A percentile compares a stretch with the other conserved stretches of the same genome.
phyloP scores from a whole-genome alignment of 805 yeast species.

The Saccharomycopsis babjevae region DNA sequence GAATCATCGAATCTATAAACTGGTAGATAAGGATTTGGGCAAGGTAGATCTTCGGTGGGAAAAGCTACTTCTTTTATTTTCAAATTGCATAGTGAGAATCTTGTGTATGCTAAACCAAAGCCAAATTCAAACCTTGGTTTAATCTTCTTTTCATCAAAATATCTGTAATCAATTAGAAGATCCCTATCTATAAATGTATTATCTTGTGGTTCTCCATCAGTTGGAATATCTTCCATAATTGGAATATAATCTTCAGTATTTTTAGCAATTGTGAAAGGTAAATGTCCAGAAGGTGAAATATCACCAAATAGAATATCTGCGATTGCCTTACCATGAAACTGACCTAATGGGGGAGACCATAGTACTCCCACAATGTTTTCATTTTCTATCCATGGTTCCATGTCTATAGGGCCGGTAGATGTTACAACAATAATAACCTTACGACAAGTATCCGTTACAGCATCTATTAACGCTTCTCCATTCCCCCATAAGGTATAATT shows the following conservation, averaged over 20 bases:
- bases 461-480: conserved; percentile 43
- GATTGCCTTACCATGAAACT: conserved; percentile 43
- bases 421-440: conserved; percentile 52
- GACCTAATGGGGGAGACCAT: conserved; percentile 48
- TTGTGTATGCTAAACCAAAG: conserved; percentile 15
- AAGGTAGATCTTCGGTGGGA: conserved; percentile 23
- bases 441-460: conserved; percentile 38
- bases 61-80: conserved; percentile 29
- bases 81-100: conserved; percentile 26
- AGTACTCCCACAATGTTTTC: conserved; percentile 50
- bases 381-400: conserved; percentile 46
- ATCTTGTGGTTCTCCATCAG: conserved; percentile 29
- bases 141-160: conserved; percentile 45
- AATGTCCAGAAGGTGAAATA: conserved; percentile 50
- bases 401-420: conserved; percentile 49
- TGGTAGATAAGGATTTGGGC: conserved; percentile 28
- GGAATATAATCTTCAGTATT: conserved; percentile 39
- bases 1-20: conserved; percentile 33
- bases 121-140: conserved; percentile 47
- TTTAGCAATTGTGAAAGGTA: conserved; percentile 55
- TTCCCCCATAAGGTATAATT: conserved; percentile 46
- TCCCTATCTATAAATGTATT: conserved; percentile 23
- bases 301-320: conserved; percentile 53
- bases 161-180: conserved; percentile 41
- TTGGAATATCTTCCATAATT: conserved; percentile 30